These are phyloP conservation scores for Cairneyella variabilis DNA, from an alignment of 495 filamentous ascomycete genomes.

Conservation along the genomic window DNA sequence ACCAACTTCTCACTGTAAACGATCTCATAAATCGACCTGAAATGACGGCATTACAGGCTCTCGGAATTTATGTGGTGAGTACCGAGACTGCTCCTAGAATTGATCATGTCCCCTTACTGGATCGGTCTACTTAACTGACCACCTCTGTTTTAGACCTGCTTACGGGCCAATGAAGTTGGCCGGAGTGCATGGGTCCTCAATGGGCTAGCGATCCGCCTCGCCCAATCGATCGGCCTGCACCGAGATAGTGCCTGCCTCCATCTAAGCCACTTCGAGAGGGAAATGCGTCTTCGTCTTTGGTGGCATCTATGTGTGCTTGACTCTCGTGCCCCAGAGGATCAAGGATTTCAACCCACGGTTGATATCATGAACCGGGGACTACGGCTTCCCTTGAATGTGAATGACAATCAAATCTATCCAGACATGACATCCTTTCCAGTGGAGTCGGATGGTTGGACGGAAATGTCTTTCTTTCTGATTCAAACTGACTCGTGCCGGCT, in stretches of 20 bases:
- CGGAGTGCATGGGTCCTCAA: conserved; percentile 40
- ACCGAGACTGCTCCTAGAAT: too few species aligned
- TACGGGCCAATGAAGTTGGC: conserved; percentile 20
- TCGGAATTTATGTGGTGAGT: too few species aligned
- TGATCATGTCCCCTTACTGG: too few species aligned
- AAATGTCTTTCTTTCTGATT: too few species aligned
- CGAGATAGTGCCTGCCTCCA: conserved; percentile 39
- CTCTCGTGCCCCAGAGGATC: conserved; percentile 4
- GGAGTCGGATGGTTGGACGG: too few species aligned
- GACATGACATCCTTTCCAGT: too few species aligned
- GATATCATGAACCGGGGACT: conserved; percentile 33
- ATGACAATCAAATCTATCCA: conserved; percentile 50
- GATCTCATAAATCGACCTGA: too few species aligned
- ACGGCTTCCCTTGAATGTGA: conserved; percentile 47
- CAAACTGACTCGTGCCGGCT: too few species aligned
- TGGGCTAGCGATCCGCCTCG: conserved; percentile 44
- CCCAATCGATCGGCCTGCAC: conserved; percentile 46
- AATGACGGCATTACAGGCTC: too few species aligned
- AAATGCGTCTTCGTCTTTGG: conserved; percentile 38
- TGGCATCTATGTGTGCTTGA: conserved; percentile 29
- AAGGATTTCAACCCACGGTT: background rate
- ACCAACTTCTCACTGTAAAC: too few species aligned
- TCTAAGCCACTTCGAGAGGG: conserved; percentile 33
- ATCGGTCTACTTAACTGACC: too few species aligned
- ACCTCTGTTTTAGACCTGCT: background rate